phyloP scores from a whole-genome alignment of 2,329 filamentous ascomycete species.

The Colletotrichum liriopes region DNA sequence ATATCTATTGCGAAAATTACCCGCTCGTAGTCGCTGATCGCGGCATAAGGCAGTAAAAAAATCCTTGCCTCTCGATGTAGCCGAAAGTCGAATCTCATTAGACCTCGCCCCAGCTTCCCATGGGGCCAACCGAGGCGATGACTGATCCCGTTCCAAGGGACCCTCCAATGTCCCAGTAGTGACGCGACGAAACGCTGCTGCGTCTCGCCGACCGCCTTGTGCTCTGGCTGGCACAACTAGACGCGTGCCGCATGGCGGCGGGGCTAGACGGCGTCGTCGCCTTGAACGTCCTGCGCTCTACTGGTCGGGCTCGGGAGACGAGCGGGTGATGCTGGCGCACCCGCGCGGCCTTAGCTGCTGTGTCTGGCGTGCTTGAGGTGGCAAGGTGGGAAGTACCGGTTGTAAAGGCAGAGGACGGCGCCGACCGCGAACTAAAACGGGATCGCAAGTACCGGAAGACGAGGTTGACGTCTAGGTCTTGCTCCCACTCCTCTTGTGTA shows the following conservation, averaged over 20 bases:
- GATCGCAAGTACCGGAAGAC: constrained; percentile 90
- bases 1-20: constrained; percentile 26
- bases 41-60: constrained; percentile 1
- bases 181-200: constrained; percentile 81
- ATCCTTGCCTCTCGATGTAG: neutral
- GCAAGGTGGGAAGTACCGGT: constrained; percentile 64
- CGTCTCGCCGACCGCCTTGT: constrained; percentile 79
- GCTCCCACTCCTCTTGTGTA: constrained; percentile 91
- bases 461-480: constrained; percentile 89
- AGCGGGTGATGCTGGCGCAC: constrained; percentile 93
- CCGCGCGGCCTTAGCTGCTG: constrained; percentile 83
- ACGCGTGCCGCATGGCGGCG: constrained; percentile 63
- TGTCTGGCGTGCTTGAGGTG: constrained; percentile 71
- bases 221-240: constrained; percentile 91
- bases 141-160: constrained; percentile 83
- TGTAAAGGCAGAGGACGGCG: constrained; percentile 58
- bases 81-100: constrained; percentile 50
- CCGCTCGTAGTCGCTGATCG: constrained; percentile 4
- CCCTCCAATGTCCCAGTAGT: constrained; percentile 94
- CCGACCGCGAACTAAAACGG: constrained; percentile 74
- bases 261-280: constrained; percentile 65
- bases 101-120: constrained; percentile 86
- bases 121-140: constrained; percentile 75
- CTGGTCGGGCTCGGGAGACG: constrained; percentile 72
- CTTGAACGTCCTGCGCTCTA: constrained; percentile 72